A percentile compares a stretch with the other conserved stretches of the same genome.
Evolutionary conservation across 2,329 filamentous ascomycete genomes (phyloP).

Genomic region (Ophiostoma ulmi): DNA sequence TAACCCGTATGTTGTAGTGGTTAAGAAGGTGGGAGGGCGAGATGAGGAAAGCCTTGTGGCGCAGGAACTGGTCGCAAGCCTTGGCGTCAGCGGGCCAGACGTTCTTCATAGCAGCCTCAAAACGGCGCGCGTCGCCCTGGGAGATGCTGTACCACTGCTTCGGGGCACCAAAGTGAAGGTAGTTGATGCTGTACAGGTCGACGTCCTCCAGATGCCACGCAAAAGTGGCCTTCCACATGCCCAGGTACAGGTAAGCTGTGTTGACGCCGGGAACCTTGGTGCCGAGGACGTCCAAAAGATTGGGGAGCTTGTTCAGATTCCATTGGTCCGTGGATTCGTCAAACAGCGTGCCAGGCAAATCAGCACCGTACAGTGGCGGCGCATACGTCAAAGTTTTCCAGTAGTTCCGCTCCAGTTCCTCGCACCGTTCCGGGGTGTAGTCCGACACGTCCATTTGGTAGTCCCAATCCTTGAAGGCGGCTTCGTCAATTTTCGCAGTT

Average conservation of each 20-base stretch:
- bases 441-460: constrained; percentile 85
- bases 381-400: constrained; percentile 98
- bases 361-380: constrained; percentile 88
- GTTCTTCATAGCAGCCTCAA: constrained; percentile 90
- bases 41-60: constrained; percentile 96
- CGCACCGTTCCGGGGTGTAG: constrained; percentile 84
- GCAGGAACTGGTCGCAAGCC: constrained; percentile 89
- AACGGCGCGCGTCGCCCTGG: constrained; percentile 85
- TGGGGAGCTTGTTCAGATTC: constrained; percentile 94
- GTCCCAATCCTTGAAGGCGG: constrained; percentile 83
- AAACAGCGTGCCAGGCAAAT: constrained; percentile 93
- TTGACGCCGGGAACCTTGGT: constrained; percentile 97
- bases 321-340: constrained; percentile 76
- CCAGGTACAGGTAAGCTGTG: constrained; percentile 93
- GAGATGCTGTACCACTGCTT: constrained; percentile 99
- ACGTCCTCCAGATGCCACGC: constrained; percentile 99
- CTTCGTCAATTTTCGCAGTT: constrained; percentile 77
- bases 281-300: constrained; percentile 86
- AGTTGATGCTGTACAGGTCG: constrained; percentile 99
- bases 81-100: constrained; percentile 95
- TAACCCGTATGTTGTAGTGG: constrained; percentile 91
- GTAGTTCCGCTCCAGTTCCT: constrained; percentile 89
- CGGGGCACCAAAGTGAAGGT: constrained; percentile 95
- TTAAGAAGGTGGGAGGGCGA: constrained; percentile 82
- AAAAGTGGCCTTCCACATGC: constrained; percentile 99